Conservation (phyloP, 495 filamentous ascomycete species). For the Trichocladium antarcticum region DNA sequence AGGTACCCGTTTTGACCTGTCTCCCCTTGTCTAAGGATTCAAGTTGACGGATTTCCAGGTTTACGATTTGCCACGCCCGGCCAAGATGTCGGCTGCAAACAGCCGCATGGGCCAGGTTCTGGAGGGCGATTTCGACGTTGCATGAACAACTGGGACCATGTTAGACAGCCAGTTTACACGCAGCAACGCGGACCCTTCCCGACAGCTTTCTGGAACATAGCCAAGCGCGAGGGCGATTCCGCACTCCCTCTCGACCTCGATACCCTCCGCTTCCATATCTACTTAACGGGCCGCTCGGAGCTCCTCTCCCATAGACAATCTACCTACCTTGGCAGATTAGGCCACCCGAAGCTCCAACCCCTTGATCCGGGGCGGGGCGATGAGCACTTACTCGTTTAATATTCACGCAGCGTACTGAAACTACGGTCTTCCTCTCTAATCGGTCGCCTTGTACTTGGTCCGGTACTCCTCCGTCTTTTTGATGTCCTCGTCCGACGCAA, state of each 20-base stretch:
- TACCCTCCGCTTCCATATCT: not conserved
- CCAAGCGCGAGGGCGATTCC: not conserved
- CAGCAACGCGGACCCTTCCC: no score
- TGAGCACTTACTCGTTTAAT: not conserved
- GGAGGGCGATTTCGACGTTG: not conserved
- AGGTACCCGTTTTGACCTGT: constrained; percentile 2
- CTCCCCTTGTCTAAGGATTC: not conserved
- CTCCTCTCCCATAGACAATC: not conserved
- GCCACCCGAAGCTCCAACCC: no score
- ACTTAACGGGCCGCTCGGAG: not conserved
- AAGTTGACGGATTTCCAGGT: not conserved
- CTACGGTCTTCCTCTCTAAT: constrained; percentile 27
- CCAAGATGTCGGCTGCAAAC: not conserved
- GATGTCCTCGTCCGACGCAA: constrained; percentile 50
- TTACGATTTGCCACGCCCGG: constrained; percentile 1
- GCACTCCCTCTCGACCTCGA: not conserved
- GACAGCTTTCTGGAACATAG: no score
- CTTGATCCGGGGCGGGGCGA: no score
- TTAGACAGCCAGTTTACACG: no score
- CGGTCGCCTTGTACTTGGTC: constrained; percentile 54
- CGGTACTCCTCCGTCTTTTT: constrained; percentile 68
- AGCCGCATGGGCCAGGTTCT: not conserved
- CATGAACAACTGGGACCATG: no score
- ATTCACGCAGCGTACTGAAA: not conserved
- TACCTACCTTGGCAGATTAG: not conserved